phyloP scores from a whole-genome alignment of 768 basidiomycete species.

The Tulasnella sp. region DNA sequence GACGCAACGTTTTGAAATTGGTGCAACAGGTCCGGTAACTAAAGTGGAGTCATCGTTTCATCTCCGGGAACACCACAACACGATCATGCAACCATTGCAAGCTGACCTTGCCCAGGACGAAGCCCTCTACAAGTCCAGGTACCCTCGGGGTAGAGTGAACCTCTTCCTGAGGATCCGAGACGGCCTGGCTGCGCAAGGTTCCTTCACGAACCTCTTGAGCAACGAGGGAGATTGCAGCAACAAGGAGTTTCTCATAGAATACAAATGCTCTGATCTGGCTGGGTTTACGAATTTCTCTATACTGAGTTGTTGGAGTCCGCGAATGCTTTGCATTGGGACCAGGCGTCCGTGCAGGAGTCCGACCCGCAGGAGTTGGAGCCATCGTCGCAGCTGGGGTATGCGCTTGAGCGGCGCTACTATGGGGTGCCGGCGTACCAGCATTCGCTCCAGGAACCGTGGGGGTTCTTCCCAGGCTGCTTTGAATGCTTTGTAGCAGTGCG shows the following conservation, averaged over 20 bases:
- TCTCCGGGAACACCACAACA: background rate
- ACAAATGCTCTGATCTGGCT: constrained; percentile 1
- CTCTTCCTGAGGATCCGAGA: background rate
- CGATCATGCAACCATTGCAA: too few species aligned
- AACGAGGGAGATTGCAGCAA: background rate
- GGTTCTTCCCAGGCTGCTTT: background rate
- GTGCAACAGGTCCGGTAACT: constrained; percentile 2
- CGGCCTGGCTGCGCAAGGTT: background rate
- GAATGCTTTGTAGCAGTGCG: background rate
- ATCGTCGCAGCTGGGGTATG: constrained; percentile 3
- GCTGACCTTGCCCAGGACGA: constrained; percentile 6
- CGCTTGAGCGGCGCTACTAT: background rate
- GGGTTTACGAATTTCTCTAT: background rate
- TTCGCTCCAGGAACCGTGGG: background rate
- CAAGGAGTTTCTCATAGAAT: constrained; percentile 11
- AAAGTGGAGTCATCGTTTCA: background rate
- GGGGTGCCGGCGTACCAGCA: too few species aligned
- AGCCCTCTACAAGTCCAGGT: background rate
- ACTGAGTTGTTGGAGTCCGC: background rate
- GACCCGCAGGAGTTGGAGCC: constrained; percentile 4
- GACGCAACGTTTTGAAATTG: constrained; percentile 5
- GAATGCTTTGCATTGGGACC: background rate
- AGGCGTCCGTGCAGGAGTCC: constrained; percentile 9
- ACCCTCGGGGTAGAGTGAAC: too few species aligned
- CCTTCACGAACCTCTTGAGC: background rate